Conservation (phyloP, 805 yeast genomes). For the Lipomyces orientalis region DNA sequence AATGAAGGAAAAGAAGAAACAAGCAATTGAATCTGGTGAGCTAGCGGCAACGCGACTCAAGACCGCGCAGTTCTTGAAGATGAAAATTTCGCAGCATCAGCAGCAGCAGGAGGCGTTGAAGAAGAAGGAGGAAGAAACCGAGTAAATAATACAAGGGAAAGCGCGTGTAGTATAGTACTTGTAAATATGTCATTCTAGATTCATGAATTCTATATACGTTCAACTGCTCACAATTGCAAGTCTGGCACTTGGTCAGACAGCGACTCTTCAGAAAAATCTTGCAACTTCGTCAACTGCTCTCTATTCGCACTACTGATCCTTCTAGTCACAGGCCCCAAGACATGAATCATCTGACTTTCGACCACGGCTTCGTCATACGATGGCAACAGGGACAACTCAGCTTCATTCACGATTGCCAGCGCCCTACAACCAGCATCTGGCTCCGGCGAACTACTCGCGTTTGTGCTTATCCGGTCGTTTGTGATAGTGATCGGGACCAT, state of each 20-base stretch:
- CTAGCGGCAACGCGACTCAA: not conserved
- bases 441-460: not conserved
- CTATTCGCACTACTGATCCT: not conserved
- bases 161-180: not conserved
- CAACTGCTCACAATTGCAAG: not conserved
- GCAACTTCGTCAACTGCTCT: not conserved
- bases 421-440: not conserved
- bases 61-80: not conserved
- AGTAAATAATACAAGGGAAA: not conserved
- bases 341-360: conserved; percentile 19
- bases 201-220: not conserved
- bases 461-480: not conserved
- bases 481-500: conserved; percentile 6
- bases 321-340: conserved; percentile 23
- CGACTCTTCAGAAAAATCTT: not conserved
- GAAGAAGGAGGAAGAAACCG: not conserved
- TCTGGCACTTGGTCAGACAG: not conserved
- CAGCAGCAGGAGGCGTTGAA: not conserved
- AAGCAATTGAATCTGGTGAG: not conserved
- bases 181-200: not conserved
- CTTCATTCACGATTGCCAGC: not conserved
- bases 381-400: conserved; percentile 9
- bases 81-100: not conserved
- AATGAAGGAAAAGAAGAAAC: not conserved
- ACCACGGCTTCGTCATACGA: conserved; percentile 22